Evolutionary conservation across 148 eudicot genomes (phyloP), one percentile per base, ranked within the genome.

Genomic region (Beta vulgaris): DNA sequence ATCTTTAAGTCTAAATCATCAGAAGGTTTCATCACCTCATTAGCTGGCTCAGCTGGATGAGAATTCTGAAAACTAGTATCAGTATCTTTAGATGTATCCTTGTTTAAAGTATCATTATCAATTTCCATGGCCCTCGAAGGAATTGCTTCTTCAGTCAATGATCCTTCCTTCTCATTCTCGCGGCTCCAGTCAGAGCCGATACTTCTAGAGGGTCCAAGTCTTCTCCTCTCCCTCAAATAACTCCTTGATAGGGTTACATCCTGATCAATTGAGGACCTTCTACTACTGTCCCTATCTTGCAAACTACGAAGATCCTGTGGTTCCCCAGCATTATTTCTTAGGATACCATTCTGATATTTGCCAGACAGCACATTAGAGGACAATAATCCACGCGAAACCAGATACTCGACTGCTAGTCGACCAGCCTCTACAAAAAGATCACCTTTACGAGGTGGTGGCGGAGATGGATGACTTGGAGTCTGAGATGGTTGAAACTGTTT

Each of bases 371-470:
- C 92, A 84, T 85, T 83, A 39, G 87, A 82, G 1, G 97, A 86
- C 88, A 96, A 82, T 65, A 91, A 54, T 6, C 98, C 98, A 74
- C 84, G 89, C 43, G 94, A 71, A 71, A 87, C 86, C 82, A 96
- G 84, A 87, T 92, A 96, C 49, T 92, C 97, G 60, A 91, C 85
- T 2, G 99, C 99, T 72, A 92, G 78, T 29, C 82, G 85, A 74
- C 99, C 99, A n/a, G 99, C 99, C 83, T 92, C 98, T 49, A 88
- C 54, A 64, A 96, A 92, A 70, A 92, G 75, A 73, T 92, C 92
- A 21, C 87, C 72, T 71, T 76, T 83, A 36, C 85, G 87, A 6
- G 82, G 64, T 13, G 82, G 80, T 71, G 75, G 82, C 7, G 86
- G 73, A 7, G 84, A 77, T 59, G 75, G 68, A 42, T 71, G 71